phyloP scores from a whole-genome alignment of 257 asterid genomes.

The Capsicum chinense region DNA sequence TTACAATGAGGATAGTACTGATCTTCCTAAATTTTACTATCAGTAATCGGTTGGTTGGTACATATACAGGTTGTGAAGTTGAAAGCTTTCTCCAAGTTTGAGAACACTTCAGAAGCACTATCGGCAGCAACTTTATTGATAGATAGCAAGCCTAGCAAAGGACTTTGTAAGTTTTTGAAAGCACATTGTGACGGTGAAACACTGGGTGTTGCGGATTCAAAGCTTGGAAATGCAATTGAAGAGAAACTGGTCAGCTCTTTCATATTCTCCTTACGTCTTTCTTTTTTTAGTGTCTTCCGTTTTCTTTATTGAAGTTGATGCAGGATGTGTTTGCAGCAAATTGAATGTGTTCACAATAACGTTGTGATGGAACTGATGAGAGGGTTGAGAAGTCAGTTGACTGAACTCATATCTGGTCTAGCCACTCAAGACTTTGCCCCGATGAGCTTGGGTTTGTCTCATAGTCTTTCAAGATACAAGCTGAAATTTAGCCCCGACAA shows the following conservation, averaged over 20 bases:
- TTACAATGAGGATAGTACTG: not conserved
- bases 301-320: not conserved
- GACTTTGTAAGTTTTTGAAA: slow-evolving; percentile 71
- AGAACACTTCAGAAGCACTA: slow-evolving; percentile 76
- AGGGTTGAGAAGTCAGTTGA: slow-evolving; percentile 79
- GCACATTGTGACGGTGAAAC: slow-evolving; percentile 69
- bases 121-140: slow-evolving; percentile 71
- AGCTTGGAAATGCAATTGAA: slow-evolving; percentile 74
- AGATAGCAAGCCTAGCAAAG: slow-evolving; percentile 76
- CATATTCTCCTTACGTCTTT: not conserved
- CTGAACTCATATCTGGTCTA: slow-evolving; percentile 78
- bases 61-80: slow-evolving; percentile 65
- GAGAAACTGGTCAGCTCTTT: slow-evolving; percentile 76
- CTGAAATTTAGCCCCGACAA: slow-evolving; percentile 87
- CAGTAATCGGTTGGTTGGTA: not conserved
- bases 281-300: not conserved
- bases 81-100: slow-evolving; percentile 78
- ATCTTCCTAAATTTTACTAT: not conserved
- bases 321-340: slow-evolving; percentile 53
- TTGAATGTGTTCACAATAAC: slow-evolving; percentile 81
- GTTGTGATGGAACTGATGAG: slow-evolving; percentile 85
- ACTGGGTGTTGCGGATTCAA: slow-evolving; percentile 81
- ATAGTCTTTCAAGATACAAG: slow-evolving; percentile 77
- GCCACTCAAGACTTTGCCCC: slow-evolving; percentile 85
- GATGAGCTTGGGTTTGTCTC: slow-evolving; percentile 88